phyloP scores from a whole-genome alignment of 1,139 yeast genomes.

The Geotrichum histeridarum region DNA sequence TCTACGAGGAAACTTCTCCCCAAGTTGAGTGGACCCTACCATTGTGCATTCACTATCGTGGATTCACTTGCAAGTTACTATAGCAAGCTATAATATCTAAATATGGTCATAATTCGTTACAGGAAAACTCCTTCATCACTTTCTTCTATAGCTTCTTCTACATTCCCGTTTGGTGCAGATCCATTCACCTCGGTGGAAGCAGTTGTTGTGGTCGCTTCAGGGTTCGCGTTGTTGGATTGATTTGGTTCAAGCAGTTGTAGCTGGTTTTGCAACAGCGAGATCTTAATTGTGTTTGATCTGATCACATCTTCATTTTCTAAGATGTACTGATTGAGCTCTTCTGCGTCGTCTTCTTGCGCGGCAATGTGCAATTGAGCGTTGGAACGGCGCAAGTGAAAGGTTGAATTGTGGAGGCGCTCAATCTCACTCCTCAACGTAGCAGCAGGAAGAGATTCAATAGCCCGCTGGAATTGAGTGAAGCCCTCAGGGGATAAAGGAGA shows the following conservation, averaged over 20 bases:
- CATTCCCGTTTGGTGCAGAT: neutral
- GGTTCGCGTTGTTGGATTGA: neutral
- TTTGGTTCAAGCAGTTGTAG: conserved; percentile 1
- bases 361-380: conserved; percentile 8
- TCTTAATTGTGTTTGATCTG: conserved; percentile 3
- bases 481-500: neutral
- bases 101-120: neutral
- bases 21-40: neutral
- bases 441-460: conserved; percentile 9
- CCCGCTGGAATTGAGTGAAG: conserved; percentile 2
- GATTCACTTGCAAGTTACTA: too few relatives aligned
- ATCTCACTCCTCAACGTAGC: conserved; percentile 5
- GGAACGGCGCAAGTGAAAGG: conserved; percentile 14
- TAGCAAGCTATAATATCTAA: too few relatives aligned
- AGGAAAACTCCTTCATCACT: conserved; percentile 10
- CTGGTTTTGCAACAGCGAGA: conserved; percentile 1
- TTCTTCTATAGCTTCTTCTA: neutral
- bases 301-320: conserved; percentile 14
- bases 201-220: neutral
- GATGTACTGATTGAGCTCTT: conserved; percentile 9
- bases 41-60: neutral
- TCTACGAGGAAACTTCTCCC: too few relatives aligned
- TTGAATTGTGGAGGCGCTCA: conserved; percentile 15
- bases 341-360: conserved; percentile 9
- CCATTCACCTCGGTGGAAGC: neutral